Evolutionary conservation across 2,329 filamentous ascomycete genomes (phyloP).

Genomic region (Pyrenophora graminea): DNA sequence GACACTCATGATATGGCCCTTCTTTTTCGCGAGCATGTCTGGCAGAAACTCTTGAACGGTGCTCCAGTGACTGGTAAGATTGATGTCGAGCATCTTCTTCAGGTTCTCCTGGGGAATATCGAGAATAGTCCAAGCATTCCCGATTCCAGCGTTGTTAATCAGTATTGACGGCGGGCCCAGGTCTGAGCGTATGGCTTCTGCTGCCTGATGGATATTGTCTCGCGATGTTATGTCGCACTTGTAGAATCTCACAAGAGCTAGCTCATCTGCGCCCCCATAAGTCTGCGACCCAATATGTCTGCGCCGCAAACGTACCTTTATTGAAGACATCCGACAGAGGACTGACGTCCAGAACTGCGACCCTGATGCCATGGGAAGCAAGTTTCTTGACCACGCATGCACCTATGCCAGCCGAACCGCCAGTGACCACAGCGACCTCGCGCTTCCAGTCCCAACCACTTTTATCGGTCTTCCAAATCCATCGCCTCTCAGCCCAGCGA

Average conservation of each 20-base stretch:
- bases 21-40: conserved; percentile 43
- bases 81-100: conserved; percentile 39
- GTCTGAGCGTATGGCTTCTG: conserved; percentile 40
- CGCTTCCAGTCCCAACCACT: conserved; percentile 36
- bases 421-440: conserved; percentile 45
- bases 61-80: conserved; percentile 44
- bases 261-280: conserved; percentile 29
- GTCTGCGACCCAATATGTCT: not conserved
- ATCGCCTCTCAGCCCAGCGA: conserved; percentile 46
- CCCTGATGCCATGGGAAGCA: conserved; percentile 36
- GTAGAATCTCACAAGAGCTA: conserved; percentile 30
- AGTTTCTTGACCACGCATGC: conserved; percentile 40
- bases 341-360: conserved; percentile 43
- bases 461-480: conserved; percentile 40
- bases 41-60: conserved; percentile 46
- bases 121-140: conserved; percentile 39
- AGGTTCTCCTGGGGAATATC: conserved; percentile 34
- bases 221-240: conserved; percentile 42
- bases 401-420: conserved; percentile 44
- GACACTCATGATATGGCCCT: conserved; percentile 44
- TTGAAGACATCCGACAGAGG: conserved; percentile 36
- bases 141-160: conserved; percentile 47
- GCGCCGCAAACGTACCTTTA: conserved; percentile 23
- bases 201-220: conserved; percentile 32
- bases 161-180: conserved; percentile 40